A percentile compares a stretch with the other conserved stretches of the same genome.
Conservation (phyloP, 1,139 yeast genomes). For the Candida pseudoviswanathii region DNA sequence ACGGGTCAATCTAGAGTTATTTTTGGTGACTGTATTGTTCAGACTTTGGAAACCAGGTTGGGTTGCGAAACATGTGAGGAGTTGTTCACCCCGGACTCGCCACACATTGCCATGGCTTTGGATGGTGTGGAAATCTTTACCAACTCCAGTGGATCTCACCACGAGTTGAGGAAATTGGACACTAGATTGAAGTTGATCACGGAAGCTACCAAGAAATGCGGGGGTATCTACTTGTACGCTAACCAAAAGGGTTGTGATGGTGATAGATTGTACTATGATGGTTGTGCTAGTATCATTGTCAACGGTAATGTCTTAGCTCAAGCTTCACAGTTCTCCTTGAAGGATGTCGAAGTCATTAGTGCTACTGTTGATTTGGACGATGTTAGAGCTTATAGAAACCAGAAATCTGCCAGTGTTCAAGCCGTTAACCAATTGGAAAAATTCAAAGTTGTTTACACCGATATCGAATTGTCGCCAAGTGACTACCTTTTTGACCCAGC, state of each 20-base stretch:
- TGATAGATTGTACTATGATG: slow-evolving; percentile 93
- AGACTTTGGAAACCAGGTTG: slow-evolving; percentile 80
- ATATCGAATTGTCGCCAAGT: slow-evolving; percentile 62
- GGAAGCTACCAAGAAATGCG: slow-evolving; percentile 94
- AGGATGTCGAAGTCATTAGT: slow-evolving; percentile 89
- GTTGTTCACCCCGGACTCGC: slow-evolving; percentile 92
- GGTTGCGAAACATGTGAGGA: slow-evolving; percentile 99
- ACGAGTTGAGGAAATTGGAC: slow-evolving; percentile 86
- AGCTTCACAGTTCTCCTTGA: slow-evolving; percentile 83
- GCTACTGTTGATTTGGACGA: slow-evolving; percentile 95
- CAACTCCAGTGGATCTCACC: slow-evolving; percentile 95
- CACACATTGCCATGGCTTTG: slow-evolving; percentile 86
- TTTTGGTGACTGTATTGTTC: slow-evolving; percentile 89
- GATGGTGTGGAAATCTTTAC: slow-evolving; percentile 97
- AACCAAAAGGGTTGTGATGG: slow-evolving; percentile 99
- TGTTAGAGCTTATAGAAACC: slow-evolving; percentile 78
- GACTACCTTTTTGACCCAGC: slow-evolving; percentile 59
- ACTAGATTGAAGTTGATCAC: slow-evolving; percentile 81
- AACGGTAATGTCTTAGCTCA: slow-evolving; percentile 93
- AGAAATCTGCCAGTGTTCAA: slow-evolving; percentile 81
- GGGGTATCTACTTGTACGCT: slow-evolving; percentile 91
- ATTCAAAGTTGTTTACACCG: slow-evolving; percentile 64
- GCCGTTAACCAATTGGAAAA: slow-evolving; percentile 52
- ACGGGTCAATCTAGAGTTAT: slow-evolving; percentile 68
- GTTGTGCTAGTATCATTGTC: slow-evolving; percentile 91